Base-by-base conservation (phyloP, 306 rosid genomes). In the Prunus davidiana region DNA sequence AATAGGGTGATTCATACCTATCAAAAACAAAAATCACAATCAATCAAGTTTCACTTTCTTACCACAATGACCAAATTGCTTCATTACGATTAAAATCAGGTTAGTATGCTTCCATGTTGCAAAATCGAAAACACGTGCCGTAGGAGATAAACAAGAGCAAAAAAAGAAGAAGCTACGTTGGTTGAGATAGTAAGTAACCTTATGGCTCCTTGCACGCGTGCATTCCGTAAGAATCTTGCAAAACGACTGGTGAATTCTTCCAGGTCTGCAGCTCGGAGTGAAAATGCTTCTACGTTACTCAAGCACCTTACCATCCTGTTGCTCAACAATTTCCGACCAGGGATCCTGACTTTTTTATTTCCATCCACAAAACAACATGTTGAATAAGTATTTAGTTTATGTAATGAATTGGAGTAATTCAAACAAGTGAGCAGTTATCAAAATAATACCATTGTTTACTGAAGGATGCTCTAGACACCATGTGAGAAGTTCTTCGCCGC, bases 401-500 rank as follows among this genome's bases (percentile, higher is more conserved):
- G 2, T n/a, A 19, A 54, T 66, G 51, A 43, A 66, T 22, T 41
- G 43, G 32, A 66, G 20, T 20, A 41, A 45, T 45, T 12, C 12
- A 22, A 45, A 67, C 34, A 5, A 46, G 12, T 14, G 34, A 32
- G 7, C 22, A 52, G 56, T 20, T 32, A 78, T 66, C 15, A 50
- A 71, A 45, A 1, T 15, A 20, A 19, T 84, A 91, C 97, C 92
- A 87, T 38, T 84, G 84, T 73, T 81, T 75, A 83, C 75, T 14
- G 89, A 87, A 80, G 87, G 52, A 82, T 83, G 91, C 73, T 89
- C 94, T 10, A 91, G 94, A 86, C 88, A 86, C 92, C 94, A 87
- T 72, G 88, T 72, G 8, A 91, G 87, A 79, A 89, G 92, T 76
- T 91, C 97, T 83, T 91, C 97, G 8, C 97, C 94, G 54, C 94